Base-by-base conservation (phyloP, 768 basidiomycete species). In the Pleurotus giganteus region DNA sequence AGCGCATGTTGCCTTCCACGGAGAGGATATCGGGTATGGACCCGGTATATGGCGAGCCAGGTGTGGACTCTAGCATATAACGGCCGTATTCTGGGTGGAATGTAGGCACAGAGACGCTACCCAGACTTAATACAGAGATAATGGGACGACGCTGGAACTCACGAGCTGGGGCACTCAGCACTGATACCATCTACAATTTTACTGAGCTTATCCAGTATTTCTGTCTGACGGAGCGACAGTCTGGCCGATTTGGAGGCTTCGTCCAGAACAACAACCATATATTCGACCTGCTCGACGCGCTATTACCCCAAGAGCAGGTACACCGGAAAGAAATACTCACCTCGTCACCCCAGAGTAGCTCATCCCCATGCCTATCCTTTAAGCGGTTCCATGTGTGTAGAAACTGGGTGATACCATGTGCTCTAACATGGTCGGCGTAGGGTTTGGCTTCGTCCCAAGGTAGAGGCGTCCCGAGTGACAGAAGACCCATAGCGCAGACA, bases 31-130 rank as follows among this genome's bases (percentile, higher is more conserved):
- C 94, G 23, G 79, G 78, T 36, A 98, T 83, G 13, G 83, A 87
- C 8, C 92, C 94, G 4, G 91, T 89, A 73, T 98, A 98, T 2
- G 97, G 97, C 46, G 87, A 85, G 2, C 97, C 97, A 0, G 97
- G 97, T 0, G 96, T 99, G 2, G 94, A 94, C 69, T 99, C 97
- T 50, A 99, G 80, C 97, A 99, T 99, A 74, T 91, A 98, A 34
- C 95, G 83, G 36, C 97, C 97, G 74, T 98, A 99, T 71, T 99
- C 97, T 15, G 96, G 96, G 66, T 98, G 97, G 65, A 95, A 98
- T 11, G 87, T 89, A 2, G 97, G 97, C 23, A 93, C 82, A 2
- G 85, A 77, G 41, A 85, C 74, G 32, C 89, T 93, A 57, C 27
- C 53, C 46, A 46, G 39, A 44, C 36, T 28, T 36, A n/a, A 36